Conservation (phyloP, 306 rosid species). For the Pachyrhizus erosus region DNA sequence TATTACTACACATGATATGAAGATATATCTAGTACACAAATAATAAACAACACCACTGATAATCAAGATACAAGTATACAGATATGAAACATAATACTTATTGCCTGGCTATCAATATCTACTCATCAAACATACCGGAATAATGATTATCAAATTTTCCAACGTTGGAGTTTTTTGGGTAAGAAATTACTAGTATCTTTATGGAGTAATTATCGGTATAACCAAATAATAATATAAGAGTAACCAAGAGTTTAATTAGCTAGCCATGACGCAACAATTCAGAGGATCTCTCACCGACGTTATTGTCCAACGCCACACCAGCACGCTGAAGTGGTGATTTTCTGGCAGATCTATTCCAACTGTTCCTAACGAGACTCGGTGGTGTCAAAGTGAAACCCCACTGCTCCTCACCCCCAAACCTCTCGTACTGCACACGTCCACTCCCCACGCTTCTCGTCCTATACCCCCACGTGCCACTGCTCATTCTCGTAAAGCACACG, state of each 20-base stretch:
- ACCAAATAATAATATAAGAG: too few relatives aligned
- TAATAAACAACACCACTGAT: background rate
- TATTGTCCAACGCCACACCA: background rate
- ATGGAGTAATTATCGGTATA: too few relatives aligned
- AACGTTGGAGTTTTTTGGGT: background rate
- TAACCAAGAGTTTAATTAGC: background rate
- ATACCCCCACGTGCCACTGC: constrained; percentile 59
- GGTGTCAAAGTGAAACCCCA: constrained; percentile 48
- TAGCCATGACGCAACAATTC: constrained; percentile 23
- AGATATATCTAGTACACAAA: background rate
- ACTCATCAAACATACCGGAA: background rate
- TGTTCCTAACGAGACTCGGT: background rate
- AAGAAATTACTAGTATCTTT: too few relatives aligned
- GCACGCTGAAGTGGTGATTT: constrained; percentile 21
- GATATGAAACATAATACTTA: background rate
- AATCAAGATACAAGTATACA: background rate
- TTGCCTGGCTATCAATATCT: background rate
- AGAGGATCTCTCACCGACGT: constrained; percentile 6
- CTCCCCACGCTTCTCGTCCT: constrained; percentile 54
- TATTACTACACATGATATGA: background rate
- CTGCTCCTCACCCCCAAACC: constrained; percentile 37
- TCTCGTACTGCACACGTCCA: constrained; percentile 29
- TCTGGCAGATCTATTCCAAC: constrained; percentile 11
- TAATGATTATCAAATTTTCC: background rate
- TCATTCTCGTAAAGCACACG: constrained; percentile 60